phyloP scores from a whole-genome alignment of 306 rosid species.

The Prunus padus region DNA sequence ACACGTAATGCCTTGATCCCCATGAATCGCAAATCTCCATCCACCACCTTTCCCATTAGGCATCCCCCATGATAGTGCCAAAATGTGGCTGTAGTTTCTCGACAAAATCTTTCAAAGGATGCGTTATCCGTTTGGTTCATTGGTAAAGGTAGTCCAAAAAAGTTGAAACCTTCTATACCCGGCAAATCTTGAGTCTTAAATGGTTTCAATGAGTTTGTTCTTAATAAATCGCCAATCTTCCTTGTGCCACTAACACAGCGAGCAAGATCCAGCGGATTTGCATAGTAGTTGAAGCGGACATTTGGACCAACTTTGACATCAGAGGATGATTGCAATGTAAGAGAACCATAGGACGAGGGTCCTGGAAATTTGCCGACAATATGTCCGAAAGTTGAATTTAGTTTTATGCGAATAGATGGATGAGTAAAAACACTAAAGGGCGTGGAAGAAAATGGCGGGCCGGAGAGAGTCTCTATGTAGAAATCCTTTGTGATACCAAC shows the following conservation, averaged over 20 bases:
- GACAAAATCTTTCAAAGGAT: conserved; percentile 5
- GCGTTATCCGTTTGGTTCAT: neutral
- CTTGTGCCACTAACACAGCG: conserved; percentile 16
- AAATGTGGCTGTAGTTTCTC: conserved; percentile 9
- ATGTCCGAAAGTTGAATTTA: neutral
- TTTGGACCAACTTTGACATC: conserved; percentile 8
- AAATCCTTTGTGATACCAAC: neutral
- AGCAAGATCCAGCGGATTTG: neutral
- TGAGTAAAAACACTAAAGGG: neutral
- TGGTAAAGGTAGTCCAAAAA: conserved; percentile 6
- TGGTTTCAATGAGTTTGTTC: neutral
- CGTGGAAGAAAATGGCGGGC: neutral
- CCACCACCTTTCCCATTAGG: conserved; percentile 27
- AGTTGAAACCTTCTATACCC: conserved; percentile 3
- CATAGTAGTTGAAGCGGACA: conserved; percentile 17
- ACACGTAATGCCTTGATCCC: conserved; percentile 22
- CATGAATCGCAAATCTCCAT: conserved; percentile 20
- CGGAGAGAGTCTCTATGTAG: neutral
- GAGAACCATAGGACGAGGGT: neutral
- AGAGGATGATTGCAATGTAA: neutral
- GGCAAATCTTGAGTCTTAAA: neutral
- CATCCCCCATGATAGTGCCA: conserved; percentile 42
- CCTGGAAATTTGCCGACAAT: neutral
- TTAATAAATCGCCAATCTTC: conserved; percentile 15
- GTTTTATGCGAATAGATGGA: neutral